Percentiles rank a stretch among this genome's conserved stretches.
Conservation (phyloP, 495 filamentous ascomycete species). For the Neurospora sp. region DNA sequence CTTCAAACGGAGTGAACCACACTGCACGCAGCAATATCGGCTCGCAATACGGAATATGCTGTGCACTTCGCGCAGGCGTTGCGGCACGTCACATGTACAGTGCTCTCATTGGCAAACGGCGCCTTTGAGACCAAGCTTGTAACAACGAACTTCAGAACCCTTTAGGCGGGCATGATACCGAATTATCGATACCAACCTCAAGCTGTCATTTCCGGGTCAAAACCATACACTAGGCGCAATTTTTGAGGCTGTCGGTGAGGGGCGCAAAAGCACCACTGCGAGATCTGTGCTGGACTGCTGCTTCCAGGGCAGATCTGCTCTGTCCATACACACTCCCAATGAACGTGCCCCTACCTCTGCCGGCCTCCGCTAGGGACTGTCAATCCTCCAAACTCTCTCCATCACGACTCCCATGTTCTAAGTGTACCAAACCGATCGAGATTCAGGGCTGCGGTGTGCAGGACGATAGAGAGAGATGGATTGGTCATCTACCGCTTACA, state of each 20-base stretch:
- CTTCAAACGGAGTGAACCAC: neutral
- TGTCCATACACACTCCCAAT: neutral
- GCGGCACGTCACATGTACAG: neutral
- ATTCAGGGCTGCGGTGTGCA: neutral
- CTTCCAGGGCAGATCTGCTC: neutral
- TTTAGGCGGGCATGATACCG: neutral
- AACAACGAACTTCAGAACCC: neutral
- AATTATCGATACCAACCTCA: neutral
- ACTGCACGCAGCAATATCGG: neutral
- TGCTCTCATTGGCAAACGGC: neutral
- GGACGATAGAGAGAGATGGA: neutral
- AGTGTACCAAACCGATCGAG: neutral
- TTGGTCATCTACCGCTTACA: neutral
- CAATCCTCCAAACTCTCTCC: neutral
- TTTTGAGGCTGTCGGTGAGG: neutral
- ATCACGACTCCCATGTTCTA: neutral
- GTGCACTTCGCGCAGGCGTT: neutral
- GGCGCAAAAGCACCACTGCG: neutral
- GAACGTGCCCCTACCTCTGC: neutral
- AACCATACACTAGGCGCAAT: neutral
- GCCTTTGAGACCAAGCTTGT: neutral
- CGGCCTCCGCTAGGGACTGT: neutral
- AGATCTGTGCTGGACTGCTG: neutral
- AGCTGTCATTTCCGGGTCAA: neutral
- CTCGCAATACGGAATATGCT: neutral